Conservation (phyloP, 495 filamentous ascomycete genomes). For the Podospora sp. region DNA sequence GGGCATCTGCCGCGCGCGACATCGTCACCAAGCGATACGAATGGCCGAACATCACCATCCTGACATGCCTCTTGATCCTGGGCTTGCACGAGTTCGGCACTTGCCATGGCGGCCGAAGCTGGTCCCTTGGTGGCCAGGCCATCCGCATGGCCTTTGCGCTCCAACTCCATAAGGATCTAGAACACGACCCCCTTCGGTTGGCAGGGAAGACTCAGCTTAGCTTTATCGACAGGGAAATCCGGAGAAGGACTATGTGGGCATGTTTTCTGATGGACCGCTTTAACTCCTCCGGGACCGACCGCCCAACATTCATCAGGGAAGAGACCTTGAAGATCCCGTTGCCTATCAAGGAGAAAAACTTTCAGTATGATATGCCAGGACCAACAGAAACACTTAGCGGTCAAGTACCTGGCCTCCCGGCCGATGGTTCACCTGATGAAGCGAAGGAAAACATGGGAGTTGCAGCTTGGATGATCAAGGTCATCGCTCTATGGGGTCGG, state of each 20-base stretch:
- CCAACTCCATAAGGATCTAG: conserved; percentile 91
- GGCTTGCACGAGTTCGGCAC: conserved; percentile 96
- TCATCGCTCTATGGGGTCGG: conserved; percentile 85
- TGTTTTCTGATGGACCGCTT: conserved; percentile 97
- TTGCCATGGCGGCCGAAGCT: conserved; percentile 92
- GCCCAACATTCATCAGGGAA: conserved; percentile 89
- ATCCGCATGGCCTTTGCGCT: conserved; percentile 96
- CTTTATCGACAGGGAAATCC: conserved; percentile 89
- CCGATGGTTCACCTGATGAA: conserved; percentile 63
- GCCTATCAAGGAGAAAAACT: conserved; percentile 86
- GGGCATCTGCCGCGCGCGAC: conserved; percentile 81
- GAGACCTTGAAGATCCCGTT: conserved; percentile 86
- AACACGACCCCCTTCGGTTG: conserved; percentile 73
- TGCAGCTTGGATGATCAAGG: conserved; percentile 85
- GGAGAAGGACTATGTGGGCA: conserved; percentile 94
- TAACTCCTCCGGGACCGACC: conserved; percentile 92
- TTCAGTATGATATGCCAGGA: conserved; percentile 87
- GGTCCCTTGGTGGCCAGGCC: conserved; percentile 93
- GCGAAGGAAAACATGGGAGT: conserved; percentile 90
- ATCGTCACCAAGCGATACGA: conserved; percentile 86
- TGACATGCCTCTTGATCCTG: conserved; percentile 84
- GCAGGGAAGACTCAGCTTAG: conserved; percentile 73
- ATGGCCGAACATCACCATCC: conserved; percentile 91
- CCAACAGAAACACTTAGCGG: conserved; percentile 85
- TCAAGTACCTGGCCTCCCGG: conserved; percentile 65